Conservation (phyloP, 352 stramenopile genomes). For the Phytophthora rubi region DNA sequence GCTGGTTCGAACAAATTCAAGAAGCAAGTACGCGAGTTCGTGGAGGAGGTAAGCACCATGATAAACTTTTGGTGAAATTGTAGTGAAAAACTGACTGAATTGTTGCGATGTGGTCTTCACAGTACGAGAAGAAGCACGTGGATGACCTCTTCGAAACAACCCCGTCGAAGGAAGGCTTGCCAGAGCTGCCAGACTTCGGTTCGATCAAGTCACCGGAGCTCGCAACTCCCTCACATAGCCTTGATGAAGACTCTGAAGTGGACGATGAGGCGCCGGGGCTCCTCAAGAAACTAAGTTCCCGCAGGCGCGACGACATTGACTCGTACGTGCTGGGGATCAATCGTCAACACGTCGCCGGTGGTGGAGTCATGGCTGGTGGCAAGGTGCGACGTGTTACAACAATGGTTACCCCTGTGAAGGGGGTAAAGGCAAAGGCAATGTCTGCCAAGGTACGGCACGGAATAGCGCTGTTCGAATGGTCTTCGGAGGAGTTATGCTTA, state of each 20-base stretch:
- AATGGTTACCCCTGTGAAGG: conserved; percentile 18
- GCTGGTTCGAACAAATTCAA: conserved; percentile 83
- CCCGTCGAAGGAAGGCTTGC: conserved; percentile 49
- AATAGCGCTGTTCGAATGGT: background rate
- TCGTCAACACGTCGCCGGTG: conserved; percentile 49
- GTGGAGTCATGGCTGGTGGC: conserved; percentile 40
- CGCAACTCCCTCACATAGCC: conserved; percentile 30
- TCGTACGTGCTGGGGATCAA: conserved; percentile 79
- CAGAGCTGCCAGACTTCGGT: conserved; percentile 49
- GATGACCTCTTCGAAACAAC: conserved; percentile 74
- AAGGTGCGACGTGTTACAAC: conserved; percentile 42
- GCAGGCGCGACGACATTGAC: conserved; percentile 75
- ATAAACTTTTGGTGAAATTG: background rate
- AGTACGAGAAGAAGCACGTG: conserved; percentile 79
- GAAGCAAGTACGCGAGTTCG: conserved; percentile 84
- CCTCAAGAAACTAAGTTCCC: conserved; percentile 62
- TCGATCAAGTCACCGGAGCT: conserved; percentile 60
- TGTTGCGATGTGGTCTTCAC: background rate
- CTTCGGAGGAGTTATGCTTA: background rate
- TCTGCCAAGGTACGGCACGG: conserved; percentile 38
- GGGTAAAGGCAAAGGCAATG: conserved; percentile 33
- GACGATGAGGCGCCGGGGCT: conserved; percentile 48
- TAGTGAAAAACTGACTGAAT: background rate
- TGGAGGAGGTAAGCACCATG: conserved; percentile 44
- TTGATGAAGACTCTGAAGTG: conserved; percentile 54